Conservation (phyloP, 495 filamentous ascomycete species). For the Hypoxylon lienhwacheense region DNA sequence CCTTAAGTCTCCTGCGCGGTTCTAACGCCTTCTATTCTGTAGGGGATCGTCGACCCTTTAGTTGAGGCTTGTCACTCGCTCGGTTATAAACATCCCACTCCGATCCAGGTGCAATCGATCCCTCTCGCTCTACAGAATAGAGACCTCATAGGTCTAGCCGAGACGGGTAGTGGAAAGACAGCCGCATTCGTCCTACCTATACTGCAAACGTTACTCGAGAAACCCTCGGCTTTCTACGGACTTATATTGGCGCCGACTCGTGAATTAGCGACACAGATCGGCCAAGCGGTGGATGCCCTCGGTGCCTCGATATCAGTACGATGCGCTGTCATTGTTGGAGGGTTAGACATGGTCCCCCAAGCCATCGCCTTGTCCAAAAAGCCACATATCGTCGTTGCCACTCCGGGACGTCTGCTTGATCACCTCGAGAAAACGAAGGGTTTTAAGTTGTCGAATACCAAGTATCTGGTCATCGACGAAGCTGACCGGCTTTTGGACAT, state of each 20-base stretch:
- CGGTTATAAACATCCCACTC: conserved; percentile 80
- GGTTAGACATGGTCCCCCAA: conserved; percentile 93
- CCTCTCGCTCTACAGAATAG: conserved; percentile 78
- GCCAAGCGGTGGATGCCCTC: conserved; percentile 78
- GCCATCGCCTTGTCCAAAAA: conserved; percentile 86
- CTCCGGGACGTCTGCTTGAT: conserved; percentile 86
- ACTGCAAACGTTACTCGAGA: conserved; percentile 81
- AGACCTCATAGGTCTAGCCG: conserved; percentile 90
- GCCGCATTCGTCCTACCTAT: conserved; percentile 91
- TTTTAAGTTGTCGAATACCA: conserved; percentile 75
- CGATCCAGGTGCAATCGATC: conserved; percentile 76
- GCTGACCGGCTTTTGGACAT: conserved; percentile 90
- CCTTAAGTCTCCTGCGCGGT: not conserved
- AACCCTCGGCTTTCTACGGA: conserved; percentile 73
- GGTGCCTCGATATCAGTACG: conserved; percentile 80
- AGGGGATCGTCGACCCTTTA: conserved; percentile 81
- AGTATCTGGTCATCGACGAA: conserved; percentile 93
- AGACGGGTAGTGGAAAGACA: conserved; percentile 92
- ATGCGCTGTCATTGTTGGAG: conserved; percentile 80
- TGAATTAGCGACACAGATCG: conserved; percentile 89
- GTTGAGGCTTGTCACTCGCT: conserved; percentile 82
- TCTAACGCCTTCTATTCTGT: conserved; percentile 9
- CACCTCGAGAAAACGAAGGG: conserved; percentile 97
- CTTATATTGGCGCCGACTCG: conserved; percentile 89
- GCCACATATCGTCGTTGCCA: conserved; percentile 86